Conservation (phyloP, 352 stramenopile genomes). For the Ophiocytium majus region DNA sequence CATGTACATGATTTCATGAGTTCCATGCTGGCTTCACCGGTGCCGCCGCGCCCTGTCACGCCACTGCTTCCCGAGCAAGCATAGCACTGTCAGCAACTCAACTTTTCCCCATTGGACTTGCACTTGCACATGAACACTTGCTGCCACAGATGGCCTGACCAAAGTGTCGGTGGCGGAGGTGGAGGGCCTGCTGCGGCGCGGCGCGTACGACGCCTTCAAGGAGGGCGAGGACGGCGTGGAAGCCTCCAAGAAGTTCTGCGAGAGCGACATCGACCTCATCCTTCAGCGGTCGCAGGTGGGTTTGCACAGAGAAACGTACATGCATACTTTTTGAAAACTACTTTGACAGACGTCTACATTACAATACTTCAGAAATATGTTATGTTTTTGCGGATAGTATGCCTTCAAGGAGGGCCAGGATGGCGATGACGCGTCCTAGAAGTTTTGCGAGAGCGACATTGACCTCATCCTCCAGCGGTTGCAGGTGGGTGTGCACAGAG, state of each 20-base stretch:
- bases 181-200: conserved; percentile 89
- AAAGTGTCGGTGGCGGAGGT: conserved; percentile 62
- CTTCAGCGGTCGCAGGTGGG: conserved; percentile 60
- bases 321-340: too few species aligned
- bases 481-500: conserved; percentile 24
- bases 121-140: too few species aligned
- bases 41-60: too few species aligned
- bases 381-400: too few species aligned
- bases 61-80: too few species aligned
- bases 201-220: conserved; percentile 94
- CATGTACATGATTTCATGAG: too few species aligned
- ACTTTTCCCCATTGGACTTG: too few species aligned
- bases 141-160: not conserved
- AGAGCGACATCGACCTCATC: conserved; percentile 93
- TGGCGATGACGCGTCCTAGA: conserved; percentile 70
- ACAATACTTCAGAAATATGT: too few species aligned
- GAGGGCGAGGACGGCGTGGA: conserved; percentile 87
- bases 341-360: too few species aligned
- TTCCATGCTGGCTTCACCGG: too few species aligned
- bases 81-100: too few species aligned
- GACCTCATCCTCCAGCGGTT: conserved; percentile 79
- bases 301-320: too few species aligned
- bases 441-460: conserved; percentile 86
- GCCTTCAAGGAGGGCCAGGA: conserved; percentile 91
- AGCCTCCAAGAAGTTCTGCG: conserved; percentile 66